Evolutionary conservation across 2,329 filamentous ascomycete genomes (phyloP), one percentile per base, ranked within the genome.

Genomic region (Penicillium expansum): DNA sequence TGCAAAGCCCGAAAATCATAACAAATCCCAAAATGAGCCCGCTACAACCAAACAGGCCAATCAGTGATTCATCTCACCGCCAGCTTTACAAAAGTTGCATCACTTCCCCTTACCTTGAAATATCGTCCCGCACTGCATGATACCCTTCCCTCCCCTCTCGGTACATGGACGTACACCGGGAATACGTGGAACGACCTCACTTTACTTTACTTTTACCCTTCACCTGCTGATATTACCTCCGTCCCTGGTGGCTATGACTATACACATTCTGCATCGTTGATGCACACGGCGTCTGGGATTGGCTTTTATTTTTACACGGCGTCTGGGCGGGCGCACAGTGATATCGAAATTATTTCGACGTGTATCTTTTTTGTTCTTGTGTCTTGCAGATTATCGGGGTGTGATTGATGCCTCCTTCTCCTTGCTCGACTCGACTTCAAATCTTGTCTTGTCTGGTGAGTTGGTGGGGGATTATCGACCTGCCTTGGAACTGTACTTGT

Each of bases 1-100:
- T 61, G 62, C 37, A 74, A 68, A 60, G 71, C 67, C 24, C 65
- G 67, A 38, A 69, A 65, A 47, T 48, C 48, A 52, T 59, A 54
- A 60, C 51, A 33, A 58, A 14, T 8, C n/a, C 9, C n/a, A 24
- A 14, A 14, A 27, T 7, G 16, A 42, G 32, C 45, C 45, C 3
- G 33, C 20, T 10, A 33, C 18, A 18, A 52, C 3, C n/a, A n/a
- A 9, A 35, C 22, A 20, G 29, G 20, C 49, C 41, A 37, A 48
- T 41, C 11, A 30, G 29, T 48, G 32, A 42, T 48, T 35, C 20
- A 39, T 24, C 32, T 29, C 29, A 32, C 16, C 38, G 29, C 20
- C 29, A 27, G 38, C 49, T 44, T 24, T 11, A 52, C 38, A 14
- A n/a, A 33, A 20, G 38, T 20, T 52, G 20, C 29, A 52, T 45